Conservation (phyloP, 179 eudicot species). For the Patellifolia procumbens region DNA sequence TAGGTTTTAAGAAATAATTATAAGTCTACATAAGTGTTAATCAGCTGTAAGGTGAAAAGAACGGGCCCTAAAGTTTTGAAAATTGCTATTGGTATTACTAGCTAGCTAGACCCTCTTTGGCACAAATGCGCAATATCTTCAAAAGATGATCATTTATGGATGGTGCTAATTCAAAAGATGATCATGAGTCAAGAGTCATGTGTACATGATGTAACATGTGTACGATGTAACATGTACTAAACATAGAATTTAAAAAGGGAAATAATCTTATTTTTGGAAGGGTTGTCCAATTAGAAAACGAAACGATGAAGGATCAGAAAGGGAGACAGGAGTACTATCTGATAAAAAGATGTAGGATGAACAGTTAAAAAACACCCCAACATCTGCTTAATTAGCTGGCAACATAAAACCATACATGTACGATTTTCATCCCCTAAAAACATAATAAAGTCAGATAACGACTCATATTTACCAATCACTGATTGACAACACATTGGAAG, state of each 20-base stretch:
- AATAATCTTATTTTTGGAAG: neutral
- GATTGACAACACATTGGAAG: conserved; percentile 35
- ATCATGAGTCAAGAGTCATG: neutral
- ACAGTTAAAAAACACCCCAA: neutral
- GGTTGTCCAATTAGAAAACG: conserved; percentile 11
- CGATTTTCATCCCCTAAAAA: no score
- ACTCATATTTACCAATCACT: conserved; percentile 1
- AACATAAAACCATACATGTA: neutral
- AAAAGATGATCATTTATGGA: no score
- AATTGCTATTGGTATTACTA: no score
- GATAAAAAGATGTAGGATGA: neutral
- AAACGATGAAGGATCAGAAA: conserved; percentile 22
- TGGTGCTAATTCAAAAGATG: no score
- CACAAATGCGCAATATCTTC: no score
- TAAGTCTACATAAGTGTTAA: no score
- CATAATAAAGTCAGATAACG: no score
- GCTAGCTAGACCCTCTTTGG: no score
- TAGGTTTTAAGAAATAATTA: no score
- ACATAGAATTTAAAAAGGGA: neutral
- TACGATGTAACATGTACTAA: neutral
- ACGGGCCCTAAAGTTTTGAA: no score
- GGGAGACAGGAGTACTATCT: conserved; percentile 9
- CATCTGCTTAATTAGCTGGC: conserved; percentile 14
- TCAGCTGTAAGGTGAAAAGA: no score
- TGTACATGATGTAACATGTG: neutral